Base-by-base conservation (phyloP, 345 rosid species). In the Lenwebbia sp. region DNA sequence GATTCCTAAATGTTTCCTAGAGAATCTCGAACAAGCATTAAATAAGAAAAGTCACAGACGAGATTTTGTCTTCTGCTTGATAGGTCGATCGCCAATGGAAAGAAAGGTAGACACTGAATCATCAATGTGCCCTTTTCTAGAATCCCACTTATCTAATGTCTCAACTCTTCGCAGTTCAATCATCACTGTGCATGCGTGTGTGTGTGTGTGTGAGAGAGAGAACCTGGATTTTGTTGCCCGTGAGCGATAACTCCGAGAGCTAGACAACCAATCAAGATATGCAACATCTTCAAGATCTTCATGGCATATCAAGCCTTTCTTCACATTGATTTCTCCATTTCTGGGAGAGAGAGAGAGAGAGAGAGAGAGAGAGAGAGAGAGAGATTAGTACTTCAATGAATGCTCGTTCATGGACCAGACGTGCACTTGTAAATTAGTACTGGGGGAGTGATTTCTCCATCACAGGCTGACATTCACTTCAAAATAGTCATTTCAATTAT, bases 181-280 rank as follows among this genome's bases (percentile, higher is more conserved):
- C 14, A 57, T 26, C 62, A 57, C 60, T 25, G 14, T 12, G 0
- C 5, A 15, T 6, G 13, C 28, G 14, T 0, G 7, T 0, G 15
- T 0, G 8, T 4, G 3, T 5, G 47, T 28, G 74, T 13, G 19
- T 1, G 41, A 3, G 23, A 4, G 40, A 15, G 41, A 4, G 75
- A 62, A 30, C 41, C 75, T 62, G 75, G 75, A 62, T 62, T 62
- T 62, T 62, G 75, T 62, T 62, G 75, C 0, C 23, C 41, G 41
- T 1, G 11, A 30, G 75, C 41, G 10, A 30, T 15, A 10, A 62
- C 23, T 62, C 41, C 75, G 1, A 62, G 75, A 62, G 41, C 75
- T 62, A 62, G 41, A 62, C 75, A 62, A 62, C 22, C 75, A 7
- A 62, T 15, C 75, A 62, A 15, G 75, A 62, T 37, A 7, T 62